Percentiles rank a stretch among this genome's conserved stretches.
These are phyloP conservation scores for Fusarium albosuccineum DNA, from an alignment of 2,329 filamentous ascomycete species.

Conservation along the genomic window DNA sequence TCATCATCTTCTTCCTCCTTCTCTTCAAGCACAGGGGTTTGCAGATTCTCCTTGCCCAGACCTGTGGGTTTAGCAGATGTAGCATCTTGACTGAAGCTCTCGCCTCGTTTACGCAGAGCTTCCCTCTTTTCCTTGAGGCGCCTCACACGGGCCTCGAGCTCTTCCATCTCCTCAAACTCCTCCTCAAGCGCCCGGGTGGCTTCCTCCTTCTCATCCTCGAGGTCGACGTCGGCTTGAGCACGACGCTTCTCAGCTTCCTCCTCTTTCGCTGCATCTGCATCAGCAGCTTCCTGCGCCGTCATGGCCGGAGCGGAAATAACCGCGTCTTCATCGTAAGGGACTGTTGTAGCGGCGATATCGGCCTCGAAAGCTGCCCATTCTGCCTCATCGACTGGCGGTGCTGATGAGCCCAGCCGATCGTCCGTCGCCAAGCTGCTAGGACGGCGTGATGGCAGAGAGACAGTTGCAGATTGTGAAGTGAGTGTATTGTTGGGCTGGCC, in stretches of 20 bases:
- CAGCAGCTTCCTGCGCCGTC: constrained; percentile 72
- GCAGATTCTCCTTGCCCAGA: constrained; percentile 48
- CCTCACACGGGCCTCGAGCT: constrained; percentile 78
- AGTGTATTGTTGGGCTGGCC: constrained; percentile 28
- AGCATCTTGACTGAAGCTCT: constrained; percentile 47
- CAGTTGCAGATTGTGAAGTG: constrained; percentile 29
- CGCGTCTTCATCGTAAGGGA: constrained; percentile 59
- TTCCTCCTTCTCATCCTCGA: constrained; percentile 80
- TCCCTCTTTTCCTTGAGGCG: constrained; percentile 79
- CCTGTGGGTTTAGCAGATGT: constrained; percentile 38
- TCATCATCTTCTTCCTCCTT: constrained; percentile 63
- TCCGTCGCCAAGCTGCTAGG: constrained; percentile 39
- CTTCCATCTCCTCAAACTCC: constrained; percentile 87
- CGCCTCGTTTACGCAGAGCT: constrained; percentile 64
- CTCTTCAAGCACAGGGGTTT: constrained; percentile 50
- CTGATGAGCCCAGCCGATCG: constrained; percentile 30
- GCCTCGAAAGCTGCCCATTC: constrained; percentile 92
- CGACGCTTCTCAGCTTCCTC: constrained; percentile 67
- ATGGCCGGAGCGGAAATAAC: constrained; percentile 78
- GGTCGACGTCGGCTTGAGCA: constrained; percentile 65
- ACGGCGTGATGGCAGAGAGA: constrained; percentile 50
- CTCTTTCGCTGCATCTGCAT: constrained; percentile 62
- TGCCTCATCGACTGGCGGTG: constrained; percentile 71
- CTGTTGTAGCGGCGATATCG: constrained; percentile 72
- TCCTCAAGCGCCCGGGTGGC: constrained; percentile 78